These are phyloP conservation scores for Fraxinus xanthoxyloides DNA, from an alignment of 305 asterid genomes.

Conservation along the genomic window DNA sequence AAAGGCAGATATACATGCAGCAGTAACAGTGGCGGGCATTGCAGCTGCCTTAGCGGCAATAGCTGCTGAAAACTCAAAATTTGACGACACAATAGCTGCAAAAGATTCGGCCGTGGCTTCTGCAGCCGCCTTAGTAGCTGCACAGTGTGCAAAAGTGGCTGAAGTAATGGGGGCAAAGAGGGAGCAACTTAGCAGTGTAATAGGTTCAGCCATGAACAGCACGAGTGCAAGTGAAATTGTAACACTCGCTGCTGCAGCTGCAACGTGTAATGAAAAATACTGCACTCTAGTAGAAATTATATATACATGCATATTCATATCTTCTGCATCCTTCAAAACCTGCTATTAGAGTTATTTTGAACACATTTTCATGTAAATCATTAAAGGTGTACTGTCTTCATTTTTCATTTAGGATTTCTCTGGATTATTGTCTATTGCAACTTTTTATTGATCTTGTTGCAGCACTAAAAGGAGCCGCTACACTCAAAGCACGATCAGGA, in stretches of 20 bases:
- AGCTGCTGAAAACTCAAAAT: constrained; percentile 64
- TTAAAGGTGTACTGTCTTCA: background rate
- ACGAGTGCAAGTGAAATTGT: constrained; percentile 61
- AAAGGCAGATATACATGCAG: constrained; percentile 89
- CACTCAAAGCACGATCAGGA: constrained; percentile 67
- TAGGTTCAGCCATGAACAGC: constrained; percentile 65
- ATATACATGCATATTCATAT: background rate
- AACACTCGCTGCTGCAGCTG: constrained; percentile 79
- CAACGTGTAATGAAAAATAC: constrained; percentile 53
- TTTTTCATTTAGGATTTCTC: background rate
- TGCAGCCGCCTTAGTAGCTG: constrained; percentile 86
- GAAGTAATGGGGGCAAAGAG: constrained; percentile 96
- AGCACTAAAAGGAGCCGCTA: constrained; percentile 88
- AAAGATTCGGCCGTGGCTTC: constrained; percentile 75
- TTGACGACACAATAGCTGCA: constrained; percentile 23
- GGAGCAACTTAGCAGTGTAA: constrained; percentile 61
- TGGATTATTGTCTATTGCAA: background rate
- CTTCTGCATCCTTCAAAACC: background rate
- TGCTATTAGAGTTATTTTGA: background rate
- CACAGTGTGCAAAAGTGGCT: constrained; percentile 83
- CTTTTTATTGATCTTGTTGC: constrained; percentile 21
- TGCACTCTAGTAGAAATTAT: background rate
- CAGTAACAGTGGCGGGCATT: constrained; percentile 83
- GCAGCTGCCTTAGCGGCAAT: constrained; percentile 91
- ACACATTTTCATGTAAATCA: background rate